These are phyloP conservation scores for Litsea cubeba DNA, from an alignment of 164 flowering plant species.

Conservation along the genomic window DNA sequence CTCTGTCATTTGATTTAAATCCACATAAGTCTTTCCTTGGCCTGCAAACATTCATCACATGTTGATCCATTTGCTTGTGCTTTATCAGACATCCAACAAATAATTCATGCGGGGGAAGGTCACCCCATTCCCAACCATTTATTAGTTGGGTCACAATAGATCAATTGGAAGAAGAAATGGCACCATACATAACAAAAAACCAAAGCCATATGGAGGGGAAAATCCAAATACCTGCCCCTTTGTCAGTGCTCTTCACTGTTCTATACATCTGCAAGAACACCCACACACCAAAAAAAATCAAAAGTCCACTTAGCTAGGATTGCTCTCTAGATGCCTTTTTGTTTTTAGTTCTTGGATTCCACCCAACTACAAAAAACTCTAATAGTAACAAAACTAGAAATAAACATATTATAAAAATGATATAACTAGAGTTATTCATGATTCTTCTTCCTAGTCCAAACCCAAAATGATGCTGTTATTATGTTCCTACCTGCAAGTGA, in stretches of 20 bases:
- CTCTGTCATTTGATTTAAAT: conserved; percentile 32
- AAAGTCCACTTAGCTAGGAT: conserved; percentile 24
- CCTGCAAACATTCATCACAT: conserved; percentile 41
- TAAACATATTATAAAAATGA: not conserved
- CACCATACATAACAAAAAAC: conserved; percentile 7
- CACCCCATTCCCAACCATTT: conserved; percentile 14
- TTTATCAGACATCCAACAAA: conserved; percentile 36
- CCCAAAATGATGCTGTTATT: conserved; percentile 7
- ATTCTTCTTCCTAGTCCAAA: conserved; percentile 11
- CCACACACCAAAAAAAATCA: conserved; percentile 5
- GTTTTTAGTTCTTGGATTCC: conserved; percentile 20
- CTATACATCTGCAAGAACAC: conserved; percentile 64
- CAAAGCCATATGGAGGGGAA: conserved; percentile 7
- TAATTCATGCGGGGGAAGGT: conserved; percentile 29
- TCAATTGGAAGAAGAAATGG: not conserved
- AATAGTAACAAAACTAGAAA: not conserved
- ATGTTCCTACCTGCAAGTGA: conserved; percentile 71
- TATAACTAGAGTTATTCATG: not conserved
- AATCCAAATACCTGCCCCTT: conserved; percentile 64
- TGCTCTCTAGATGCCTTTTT: conserved; percentile 30
- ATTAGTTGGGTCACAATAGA: conserved; percentile 8
- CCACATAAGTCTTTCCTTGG: conserved; percentile 39
- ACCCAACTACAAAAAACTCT: conserved; percentile 21
- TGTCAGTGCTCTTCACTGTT: conserved; percentile 77
- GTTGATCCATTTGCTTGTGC: conserved; percentile 26